phyloP scores from a whole-genome alignment of 202 grass and related monocot species.

The Schoenoplectus triqueter region DNA sequence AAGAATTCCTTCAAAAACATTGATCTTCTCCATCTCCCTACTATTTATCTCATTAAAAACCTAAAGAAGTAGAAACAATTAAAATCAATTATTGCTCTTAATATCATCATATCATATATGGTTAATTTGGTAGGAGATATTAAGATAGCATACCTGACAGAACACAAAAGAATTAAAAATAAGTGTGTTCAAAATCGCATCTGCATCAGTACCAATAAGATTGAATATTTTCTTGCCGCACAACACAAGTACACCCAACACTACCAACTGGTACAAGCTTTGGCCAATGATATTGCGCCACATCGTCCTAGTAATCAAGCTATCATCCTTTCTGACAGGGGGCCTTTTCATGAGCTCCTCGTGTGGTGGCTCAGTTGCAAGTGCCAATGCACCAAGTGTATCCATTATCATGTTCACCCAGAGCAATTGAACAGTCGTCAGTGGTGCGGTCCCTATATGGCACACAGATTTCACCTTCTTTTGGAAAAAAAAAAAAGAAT shows the following conservation, averaged over 20 bases:
- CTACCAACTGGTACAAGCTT: conserved; percentile 79
- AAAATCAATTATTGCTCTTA: neutral
- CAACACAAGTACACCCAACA: conserved; percentile 72
- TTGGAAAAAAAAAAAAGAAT: neutral
- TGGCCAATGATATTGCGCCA: conserved; percentile 99
- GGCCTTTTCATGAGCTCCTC: conserved; percentile 78
- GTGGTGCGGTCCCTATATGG: conserved; percentile 70
- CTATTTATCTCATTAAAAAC: conserved; percentile 94
- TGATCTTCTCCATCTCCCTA: conserved; percentile 89
- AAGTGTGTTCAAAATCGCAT: conserved; percentile 75
- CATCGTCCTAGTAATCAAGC: conserved; percentile 78
- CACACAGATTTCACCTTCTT: conserved; percentile 13
- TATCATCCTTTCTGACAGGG: conserved; percentile 60
- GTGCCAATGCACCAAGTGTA: conserved; percentile 85
- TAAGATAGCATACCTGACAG: conserved; percentile 71
- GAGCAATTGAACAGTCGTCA: conserved; percentile 94
- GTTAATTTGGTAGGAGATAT: conserved; percentile 12
- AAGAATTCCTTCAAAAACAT: conserved; percentile 70
- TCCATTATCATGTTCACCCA: conserved; percentile 99
- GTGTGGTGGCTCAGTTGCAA: conserved; percentile 84
- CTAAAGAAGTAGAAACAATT: conserved; percentile 46
- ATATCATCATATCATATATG: conserved; percentile 23
- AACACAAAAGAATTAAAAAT: conserved; percentile 94
- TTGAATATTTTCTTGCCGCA: conserved; percentile 69
- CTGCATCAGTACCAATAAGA: conserved; percentile 48